Evolutionary conservation across 2,329 filamentous ascomycete species (phyloP), one percentile per base, ranked within the genome.

Genomic region (Pezicula radicicola): DNA sequence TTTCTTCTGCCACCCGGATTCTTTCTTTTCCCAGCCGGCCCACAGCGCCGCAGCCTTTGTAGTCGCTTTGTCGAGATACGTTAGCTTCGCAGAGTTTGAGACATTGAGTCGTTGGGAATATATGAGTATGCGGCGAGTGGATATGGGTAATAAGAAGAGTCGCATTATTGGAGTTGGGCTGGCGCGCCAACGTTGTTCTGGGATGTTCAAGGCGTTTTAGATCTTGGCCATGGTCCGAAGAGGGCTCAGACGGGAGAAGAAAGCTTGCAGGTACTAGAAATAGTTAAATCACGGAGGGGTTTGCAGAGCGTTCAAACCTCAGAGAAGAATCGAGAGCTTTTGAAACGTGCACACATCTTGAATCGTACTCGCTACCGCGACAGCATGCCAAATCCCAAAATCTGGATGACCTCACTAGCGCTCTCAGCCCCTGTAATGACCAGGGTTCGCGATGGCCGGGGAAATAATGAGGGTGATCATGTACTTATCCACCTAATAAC

Each of bases 121-220:
- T 64, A 99, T 84, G 56, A 99, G 83, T 48, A 91, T 92, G 65
- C 92, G 88, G 66, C 89, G 84, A 60, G 91, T 96, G 54, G 93
- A 96, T 63, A 99, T 87, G 56, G 94, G 94, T 52, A 99, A 82
- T 58, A 99, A 85, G 73, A 91, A 96, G 71, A 99, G 81, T 69
- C 91, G 89, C 94, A 99, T 33, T 10, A 10, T 33, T 2, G 9
- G 30, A 10, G 30, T 33, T 33, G 30, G 30, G 30, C 30, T 33
- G 30, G 9, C 9, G 30, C 44, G 36, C 30, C 30, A 33, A 33
- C 9, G 52, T 25, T 37, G 39, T 48, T 25, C n/a, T 50, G 35
- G 48, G 48, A 50, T 44, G 28, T 42, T 49, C 35, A 51, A 30
- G 8, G 41, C 4, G 30, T 9, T 33, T 33, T 13, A 33, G 49